Evolutionary conservation across 495 filamentous ascomycete species (phyloP).

Genomic region (Xylaria palmicola): DNA sequence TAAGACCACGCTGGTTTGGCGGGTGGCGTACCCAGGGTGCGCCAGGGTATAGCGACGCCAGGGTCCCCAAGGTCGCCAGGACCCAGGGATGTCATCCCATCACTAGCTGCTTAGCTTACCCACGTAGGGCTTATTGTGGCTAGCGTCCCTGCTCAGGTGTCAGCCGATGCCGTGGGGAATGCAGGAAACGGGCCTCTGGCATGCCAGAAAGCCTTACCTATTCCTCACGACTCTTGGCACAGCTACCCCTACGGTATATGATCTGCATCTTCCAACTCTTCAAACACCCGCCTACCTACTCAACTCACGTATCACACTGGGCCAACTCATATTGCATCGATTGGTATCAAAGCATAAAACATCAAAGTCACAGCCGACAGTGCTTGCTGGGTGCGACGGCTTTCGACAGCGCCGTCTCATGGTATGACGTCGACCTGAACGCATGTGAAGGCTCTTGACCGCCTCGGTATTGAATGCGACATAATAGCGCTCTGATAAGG

Average conservation of each 20-base stretch:
- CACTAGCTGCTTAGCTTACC: background rate
- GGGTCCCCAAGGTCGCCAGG: background rate
- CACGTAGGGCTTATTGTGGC: background rate
- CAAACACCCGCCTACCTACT: too few relatives aligned
- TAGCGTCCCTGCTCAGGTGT: background rate
- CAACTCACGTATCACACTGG: too few relatives aligned
- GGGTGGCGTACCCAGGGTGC: background rate
- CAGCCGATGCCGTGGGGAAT: background rate
- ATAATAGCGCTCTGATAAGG: slow-evolving; percentile 3
- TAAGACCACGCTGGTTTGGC: slow-evolving; percentile 1
- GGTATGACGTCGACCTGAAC: background rate
- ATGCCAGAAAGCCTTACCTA: too few relatives aligned
- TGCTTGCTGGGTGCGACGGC: background rate
- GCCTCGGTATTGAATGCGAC: slow-evolving; percentile 3
- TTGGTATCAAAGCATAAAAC: too few relatives aligned
- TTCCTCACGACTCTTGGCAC: too few relatives aligned
- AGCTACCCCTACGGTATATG: too few relatives aligned
- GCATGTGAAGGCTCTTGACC: background rate
- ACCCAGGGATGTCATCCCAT: background rate
- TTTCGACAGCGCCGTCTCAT: background rate
- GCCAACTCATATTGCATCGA: too few relatives aligned
- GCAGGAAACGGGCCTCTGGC: too few relatives aligned
- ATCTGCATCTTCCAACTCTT: too few relatives aligned
- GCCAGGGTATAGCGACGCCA: too few relatives aligned
- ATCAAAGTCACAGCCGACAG: too few relatives aligned